A percentile compares a stretch with the other conserved stretches of the same genome.
Evolutionary conservation across 306 rosid species (phyloP).

Genomic region (Pueraria montana): DNA sequence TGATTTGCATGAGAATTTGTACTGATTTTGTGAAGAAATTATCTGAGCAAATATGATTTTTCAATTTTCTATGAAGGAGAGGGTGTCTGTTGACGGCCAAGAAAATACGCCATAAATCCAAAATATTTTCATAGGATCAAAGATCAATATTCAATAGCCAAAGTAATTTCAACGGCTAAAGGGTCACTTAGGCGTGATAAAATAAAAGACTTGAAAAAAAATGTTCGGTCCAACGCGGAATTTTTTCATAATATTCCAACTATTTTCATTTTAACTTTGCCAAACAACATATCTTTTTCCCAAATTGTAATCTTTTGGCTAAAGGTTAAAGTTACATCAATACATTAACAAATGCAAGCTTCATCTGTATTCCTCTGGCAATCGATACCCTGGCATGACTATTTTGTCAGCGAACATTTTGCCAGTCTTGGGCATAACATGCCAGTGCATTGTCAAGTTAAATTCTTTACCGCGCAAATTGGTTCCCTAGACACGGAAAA

Average conservation of each 20-base stretch:
- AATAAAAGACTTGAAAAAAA: neutral
- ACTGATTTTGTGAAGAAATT: neutral
- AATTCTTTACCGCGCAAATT: slow-evolving; percentile 77
- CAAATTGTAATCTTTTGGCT: slow-evolving; percentile 35
- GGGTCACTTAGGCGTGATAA: neutral
- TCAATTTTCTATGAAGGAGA: too few species aligned
- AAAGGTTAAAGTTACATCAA: slow-evolving; percentile 45
- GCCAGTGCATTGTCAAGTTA: slow-evolving; percentile 94
- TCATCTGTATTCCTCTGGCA: slow-evolving; percentile 78
- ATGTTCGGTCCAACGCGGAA: neutral
- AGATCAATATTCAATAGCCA: neutral
- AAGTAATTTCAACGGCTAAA: slow-evolving; percentile 6
- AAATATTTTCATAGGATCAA: neutral
- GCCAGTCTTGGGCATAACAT: slow-evolving; percentile 91
- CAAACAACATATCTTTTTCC: slow-evolving; percentile 25
- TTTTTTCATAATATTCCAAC: slow-evolving; percentile 32
- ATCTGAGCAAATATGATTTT: neutral
- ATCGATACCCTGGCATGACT: slow-evolving; percentile 68
- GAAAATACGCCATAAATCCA: neutral
- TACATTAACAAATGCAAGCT: slow-evolving; percentile 27
- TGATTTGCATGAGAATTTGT: neutral
- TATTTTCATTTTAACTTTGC: slow-evolving; percentile 15
- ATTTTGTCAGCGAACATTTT: slow-evolving; percentile 72
- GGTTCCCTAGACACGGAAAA: slow-evolving; percentile 65
- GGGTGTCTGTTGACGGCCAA: neutral